These are phyloP conservation scores for Acanthamoeba sp. DNA, from an alignment of 208 protist genomes.

Conservation along the genomic window DNA sequence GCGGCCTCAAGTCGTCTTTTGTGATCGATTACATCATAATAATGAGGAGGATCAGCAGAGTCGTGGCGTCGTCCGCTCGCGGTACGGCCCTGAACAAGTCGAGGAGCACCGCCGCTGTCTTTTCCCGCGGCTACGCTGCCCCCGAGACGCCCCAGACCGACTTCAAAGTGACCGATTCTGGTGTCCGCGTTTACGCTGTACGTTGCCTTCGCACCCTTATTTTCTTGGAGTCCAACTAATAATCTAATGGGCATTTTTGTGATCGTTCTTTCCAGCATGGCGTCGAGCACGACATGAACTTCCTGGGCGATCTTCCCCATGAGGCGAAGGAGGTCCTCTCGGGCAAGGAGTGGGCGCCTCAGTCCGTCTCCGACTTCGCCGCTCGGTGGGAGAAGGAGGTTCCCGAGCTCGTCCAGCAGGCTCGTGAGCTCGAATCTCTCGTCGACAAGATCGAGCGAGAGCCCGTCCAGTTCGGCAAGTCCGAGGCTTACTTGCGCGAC, in stretches of 20 bases:
- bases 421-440: neutral
- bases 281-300: constrained; percentile 47
- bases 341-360: neutral
- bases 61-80: constrained; percentile 11
- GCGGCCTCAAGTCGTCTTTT: neutral
- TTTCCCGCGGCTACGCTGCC: constrained; percentile 19
- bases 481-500: constrained; percentile 22
- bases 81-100: neutral
- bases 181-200: constrained; percentile 15
- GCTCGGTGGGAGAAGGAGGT: constrained; percentile 5
- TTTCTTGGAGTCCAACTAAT: too few relatives aligned
- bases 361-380: neutral
- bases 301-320: constrained; percentile 11
- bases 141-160: constrained; percentile 40
- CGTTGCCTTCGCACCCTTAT: neutral
- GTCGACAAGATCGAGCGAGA: neutral
- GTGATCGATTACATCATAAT: neutral
- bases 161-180: neutral
- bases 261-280: neutral
- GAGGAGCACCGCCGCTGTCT: neutral
- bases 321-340: neutral
- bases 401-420: neutral
- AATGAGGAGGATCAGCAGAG: constrained; percentile 46
- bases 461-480: neutral
- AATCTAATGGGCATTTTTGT: neutral